phyloP scores from a whole-genome alignment of 257 asterid species.

The Galeopsis tetrahit region DNA sequence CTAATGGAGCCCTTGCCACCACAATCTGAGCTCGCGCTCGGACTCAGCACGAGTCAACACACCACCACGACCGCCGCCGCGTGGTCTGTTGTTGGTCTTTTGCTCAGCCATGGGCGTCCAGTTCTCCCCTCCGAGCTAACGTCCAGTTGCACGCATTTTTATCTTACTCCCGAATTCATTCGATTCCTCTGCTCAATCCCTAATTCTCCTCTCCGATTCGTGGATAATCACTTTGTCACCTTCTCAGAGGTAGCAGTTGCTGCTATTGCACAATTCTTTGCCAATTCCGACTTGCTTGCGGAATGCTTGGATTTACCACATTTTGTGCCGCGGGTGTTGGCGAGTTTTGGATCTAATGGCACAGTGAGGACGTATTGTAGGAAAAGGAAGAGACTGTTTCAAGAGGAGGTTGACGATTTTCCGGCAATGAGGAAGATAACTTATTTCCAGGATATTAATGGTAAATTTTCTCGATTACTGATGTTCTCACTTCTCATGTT shows the following conservation, averaged over 20 bases:
- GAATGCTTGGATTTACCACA: slow-evolving; percentile 34
- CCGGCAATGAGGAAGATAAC: slow-evolving; percentile 37
- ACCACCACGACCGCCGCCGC: slow-evolving; percentile 43
- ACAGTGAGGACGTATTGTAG: slow-evolving; percentile 46
- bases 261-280: slow-evolving; percentile 42
- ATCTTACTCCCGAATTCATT: slow-evolving; percentile 47
- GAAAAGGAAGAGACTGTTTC: slow-evolving; percentile 54
- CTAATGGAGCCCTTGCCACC: slow-evolving; percentile 43
- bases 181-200: slow-evolving; percentile 66
- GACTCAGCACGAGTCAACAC: slow-evolving; percentile 32
- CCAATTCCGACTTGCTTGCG: slow-evolving; percentile 31
- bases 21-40: slow-evolving; percentile 32
- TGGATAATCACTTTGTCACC: slow-evolving; percentile 47
- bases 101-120: slow-evolving; percentile 56
- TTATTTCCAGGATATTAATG: slow-evolving; percentile 29
- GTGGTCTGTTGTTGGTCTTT: slow-evolving; percentile 66
- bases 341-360: slow-evolving; percentile 17
- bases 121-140: slow-evolving; percentile 54
- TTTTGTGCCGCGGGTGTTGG: slow-evolving; percentile 33
- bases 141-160: slow-evolving; percentile 36
- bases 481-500: not conserved
- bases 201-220: slow-evolving; percentile 62
- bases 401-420: slow-evolving; percentile 36
- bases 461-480: slow-evolving; percentile 31
- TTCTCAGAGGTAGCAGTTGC: slow-evolving; percentile 54